Evolutionary conservation across 140 eudicot genomes (phyloP), one percentile per base, ranked within the genome.

Genomic region (Senecio squalidus): DNA sequence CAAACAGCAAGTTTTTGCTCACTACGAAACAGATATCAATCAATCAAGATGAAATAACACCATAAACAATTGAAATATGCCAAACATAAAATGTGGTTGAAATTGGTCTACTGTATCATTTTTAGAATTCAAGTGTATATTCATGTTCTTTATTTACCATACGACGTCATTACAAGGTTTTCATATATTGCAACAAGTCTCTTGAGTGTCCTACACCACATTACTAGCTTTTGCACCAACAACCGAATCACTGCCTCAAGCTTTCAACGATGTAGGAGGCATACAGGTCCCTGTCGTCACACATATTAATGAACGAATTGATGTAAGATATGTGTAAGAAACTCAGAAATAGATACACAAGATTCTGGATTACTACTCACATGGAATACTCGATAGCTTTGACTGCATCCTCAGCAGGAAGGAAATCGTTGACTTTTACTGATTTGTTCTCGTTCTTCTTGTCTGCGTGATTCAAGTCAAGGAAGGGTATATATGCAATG

Each of bases 391-490:
- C 73, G 71, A 92, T 87, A 23, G 98, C 98, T 24, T 76, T 78
- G 26, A 83, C 52, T 9, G 98, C 98, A 67, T 76, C 71, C 18
- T 73, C 86, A 50, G 95, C 92, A 17, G 98, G 98, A 47, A 92
- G 86, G 61, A 92, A 92, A 49, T 92, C 98, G 29, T 92, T 82
- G 61, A 92, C 98, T 27, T 81, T 79, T 2, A 87, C 96, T 9
- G 82, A 69, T 73, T 92, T 92, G 93, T 92, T 87, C 82, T 92
- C 98, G n/a, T 92, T 92, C 83, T 92, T 92, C 61, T 92, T 92
- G 70, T 92, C 98, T 92, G 55, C 55, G 29, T 55, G 28, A 43
- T 29, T 59, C 31, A 39, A 55, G 74, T 72, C 6, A 72, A 77
- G 84, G 81, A 44, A 24, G 17, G 25, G 24, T 41, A 53, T 34